Conservation (phyloP, 2,329 filamentous ascomycete genomes). For the Tolypocladium tropicale region DNA sequence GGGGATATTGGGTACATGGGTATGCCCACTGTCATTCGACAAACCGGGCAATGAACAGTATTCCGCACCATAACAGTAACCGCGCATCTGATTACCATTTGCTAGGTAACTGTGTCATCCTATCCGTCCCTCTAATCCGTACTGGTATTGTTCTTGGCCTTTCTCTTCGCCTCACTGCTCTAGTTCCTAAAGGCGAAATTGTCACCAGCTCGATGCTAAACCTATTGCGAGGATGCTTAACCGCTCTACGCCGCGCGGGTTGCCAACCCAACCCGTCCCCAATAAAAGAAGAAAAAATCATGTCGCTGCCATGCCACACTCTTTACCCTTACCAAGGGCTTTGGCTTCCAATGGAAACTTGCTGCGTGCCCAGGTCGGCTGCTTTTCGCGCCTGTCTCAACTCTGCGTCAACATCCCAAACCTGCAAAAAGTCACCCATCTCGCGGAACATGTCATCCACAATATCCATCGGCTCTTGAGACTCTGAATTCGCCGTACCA, state of each 20-base stretch:
- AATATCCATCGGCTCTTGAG: constrained; percentile 22
- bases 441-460: constrained; percentile 26
- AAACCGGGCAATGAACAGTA: too few relatives aligned
- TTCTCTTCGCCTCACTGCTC: neutral
- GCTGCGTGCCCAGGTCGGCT: constrained; percentile 3
- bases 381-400: constrained; percentile 18
- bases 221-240: too few relatives aligned
- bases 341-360: constrained; percentile 6
- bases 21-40: too few relatives aligned
- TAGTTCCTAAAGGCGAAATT: neutral
- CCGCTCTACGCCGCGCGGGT: neutral
- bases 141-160: neutral
- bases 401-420: constrained; percentile 25
- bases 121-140: neutral
- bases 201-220: too few relatives aligned
- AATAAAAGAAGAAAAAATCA: neutral
- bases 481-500: constrained; percentile 5
- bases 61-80: too few relatives aligned
- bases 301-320: neutral
- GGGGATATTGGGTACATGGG: too few relatives aligned
- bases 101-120: too few relatives aligned
- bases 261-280: too few relatives aligned
- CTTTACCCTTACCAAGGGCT: constrained; percentile 18
- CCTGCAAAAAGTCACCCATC: constrained; percentile 23
- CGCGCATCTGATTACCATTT: too few relatives aligned